Conservation (phyloP, 2,329 filamentous ascomycete genomes). For the Diaporthe ampelina region DNA sequence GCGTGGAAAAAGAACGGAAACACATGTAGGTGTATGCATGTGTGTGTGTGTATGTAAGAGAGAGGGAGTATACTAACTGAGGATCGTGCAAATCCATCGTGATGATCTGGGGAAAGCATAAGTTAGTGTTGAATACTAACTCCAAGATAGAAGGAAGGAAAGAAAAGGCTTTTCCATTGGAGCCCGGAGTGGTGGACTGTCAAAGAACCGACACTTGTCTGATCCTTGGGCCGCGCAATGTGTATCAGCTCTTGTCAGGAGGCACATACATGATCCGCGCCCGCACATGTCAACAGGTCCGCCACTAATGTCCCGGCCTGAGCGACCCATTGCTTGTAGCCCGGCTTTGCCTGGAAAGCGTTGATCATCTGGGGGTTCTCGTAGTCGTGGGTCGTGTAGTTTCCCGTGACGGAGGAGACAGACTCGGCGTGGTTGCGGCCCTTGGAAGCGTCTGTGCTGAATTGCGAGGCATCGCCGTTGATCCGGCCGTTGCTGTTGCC, state of each 20-base stretch:
- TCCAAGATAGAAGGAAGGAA: background rate
- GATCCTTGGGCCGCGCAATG: conserved; percentile 28
- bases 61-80: conserved; percentile 60
- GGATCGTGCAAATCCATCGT: conserved; percentile 98
- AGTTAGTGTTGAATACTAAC: conserved; percentile 30
- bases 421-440: conserved; percentile 56
- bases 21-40: background rate
- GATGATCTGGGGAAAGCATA: conserved; percentile 71
- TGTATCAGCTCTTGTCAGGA: conserved; percentile 18
- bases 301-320: conserved; percentile 96
- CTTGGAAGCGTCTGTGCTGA: conserved; percentile 53
- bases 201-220: conserved; percentile 34
- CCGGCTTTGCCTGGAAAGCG: conserved; percentile 83
- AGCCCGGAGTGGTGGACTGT: background rate
- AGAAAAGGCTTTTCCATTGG: background rate
- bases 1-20: background rate
- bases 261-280: conserved; percentile 84
- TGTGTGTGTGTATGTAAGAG: background rate
- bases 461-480: conserved; percentile 49
- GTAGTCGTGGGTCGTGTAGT: conserved; percentile 75
- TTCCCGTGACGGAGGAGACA: conserved; percentile 57
- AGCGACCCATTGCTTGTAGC: conserved; percentile 98
- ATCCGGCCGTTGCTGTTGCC: conserved; percentile 56
- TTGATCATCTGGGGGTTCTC: conserved; percentile 69
- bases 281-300: conserved; percentile 93